Evolutionary conservation across 352 stramenopile species (phyloP), one percentile per base, ranked within the genome.

Genomic region (Globisporangium lucens): DNA sequence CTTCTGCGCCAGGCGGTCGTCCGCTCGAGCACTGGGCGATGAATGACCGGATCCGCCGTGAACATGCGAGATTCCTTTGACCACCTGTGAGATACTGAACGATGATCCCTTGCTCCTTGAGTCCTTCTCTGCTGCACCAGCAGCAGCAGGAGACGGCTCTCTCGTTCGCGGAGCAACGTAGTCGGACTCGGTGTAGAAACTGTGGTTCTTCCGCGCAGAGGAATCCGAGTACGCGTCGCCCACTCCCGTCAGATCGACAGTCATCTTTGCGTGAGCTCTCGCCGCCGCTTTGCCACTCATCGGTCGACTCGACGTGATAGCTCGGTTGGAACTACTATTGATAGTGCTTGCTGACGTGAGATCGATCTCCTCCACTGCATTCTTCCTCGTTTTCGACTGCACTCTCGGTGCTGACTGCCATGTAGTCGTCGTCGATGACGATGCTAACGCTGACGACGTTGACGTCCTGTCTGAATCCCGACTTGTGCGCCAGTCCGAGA

Each of bases 111-210:
- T 57, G 60, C n/a, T 52, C 38, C 71, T 78, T 17, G 46, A n/a
- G 63, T 75, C n/a, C n/a, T 62, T 67, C 17, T 75, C 53, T 51
- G 57, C 66, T 22, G 43, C 17, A 24, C 17, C 17, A 22, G 43
- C 0, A 22, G 43, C 17, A 5, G 43, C 43, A 24, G 64, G 29
- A 12, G 65, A 74, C 29, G 68, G 55, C 27, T 70, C 65, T 38
- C 58, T 74, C 24, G 56, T 72, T 29, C 61, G 60, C n/a, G 71
- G 56, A 20, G 62, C 55, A 4, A 70, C 67, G 12, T 86, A 88
- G 38, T 89, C 78, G 58, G 83, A 79, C 70, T 94, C 83, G 6
- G 75, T 77, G 51, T 93, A 94, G 35, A 94, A 94, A 20, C 77
- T 90, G 53, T 94, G 85, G 4, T 78, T 78, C 55, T 81, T 89